Percentiles rank a stretch among this genome's conserved stretches.
phyloP scores from a whole-genome alignment of 345 rosid species.

The Xanthoceras sorbifolium region DNA sequence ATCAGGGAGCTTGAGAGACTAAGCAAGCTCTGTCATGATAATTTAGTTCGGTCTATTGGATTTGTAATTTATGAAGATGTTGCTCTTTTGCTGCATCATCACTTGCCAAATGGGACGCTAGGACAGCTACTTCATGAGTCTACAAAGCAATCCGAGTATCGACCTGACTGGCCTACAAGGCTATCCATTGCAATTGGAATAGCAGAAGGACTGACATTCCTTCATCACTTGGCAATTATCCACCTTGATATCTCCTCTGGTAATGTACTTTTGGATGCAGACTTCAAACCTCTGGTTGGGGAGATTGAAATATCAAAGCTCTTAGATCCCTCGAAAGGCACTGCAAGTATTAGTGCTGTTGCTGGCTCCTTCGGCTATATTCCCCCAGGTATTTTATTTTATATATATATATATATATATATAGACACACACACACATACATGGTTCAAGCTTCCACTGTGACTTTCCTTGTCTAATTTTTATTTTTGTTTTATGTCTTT shows the following conservation, averaged over 20 bases:
- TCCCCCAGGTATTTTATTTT: constrained; percentile 96
- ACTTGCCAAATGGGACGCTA: constrained; percentile 79
- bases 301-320: constrained; percentile 95
- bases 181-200: constrained; percentile 82
- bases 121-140: constrained; percentile 81
- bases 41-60: constrained; percentile 79
- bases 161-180: constrained; percentile 91
- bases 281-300: constrained; percentile 71
- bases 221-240: constrained; percentile 85
- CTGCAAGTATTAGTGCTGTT: constrained; percentile 88
- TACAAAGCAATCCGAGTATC: constrained; percentile 60
- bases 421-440: too few species aligned
- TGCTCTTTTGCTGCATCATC: constrained; percentile 85
- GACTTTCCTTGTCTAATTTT: background rate
- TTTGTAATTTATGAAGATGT: constrained; percentile 89
- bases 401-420: too few species aligned
- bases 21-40: constrained; percentile 92
- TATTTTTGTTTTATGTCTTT: background rate
- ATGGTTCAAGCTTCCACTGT: background rate
- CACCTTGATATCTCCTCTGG: constrained; percentile 91
- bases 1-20: constrained; percentile 93
- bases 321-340: constrained; percentile 74
- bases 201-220: constrained; percentile 90
- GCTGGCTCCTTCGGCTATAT: constrained; percentile 96
- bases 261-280: constrained; percentile 77